Conservation (phyloP, 768 basidiomycete genomes). For the Boletus patriciae region DNA sequence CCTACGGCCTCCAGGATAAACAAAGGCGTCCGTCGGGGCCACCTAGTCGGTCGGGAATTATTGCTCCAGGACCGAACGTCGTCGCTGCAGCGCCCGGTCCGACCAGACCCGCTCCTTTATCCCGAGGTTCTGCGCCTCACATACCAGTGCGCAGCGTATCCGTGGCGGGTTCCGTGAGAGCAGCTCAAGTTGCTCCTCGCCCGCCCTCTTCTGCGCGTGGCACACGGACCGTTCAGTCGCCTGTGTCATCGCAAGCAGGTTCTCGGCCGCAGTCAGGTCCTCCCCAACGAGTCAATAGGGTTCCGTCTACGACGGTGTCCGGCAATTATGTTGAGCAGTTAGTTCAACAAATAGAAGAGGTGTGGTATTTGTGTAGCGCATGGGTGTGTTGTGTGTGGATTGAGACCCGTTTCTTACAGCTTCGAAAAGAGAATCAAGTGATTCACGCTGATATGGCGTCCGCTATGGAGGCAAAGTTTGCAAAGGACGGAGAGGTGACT, state of each 20-base stretch:
- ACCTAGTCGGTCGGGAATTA: constrained; percentile 13
- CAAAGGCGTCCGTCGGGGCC: constrained; percentile 14
- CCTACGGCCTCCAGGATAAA: constrained; percentile 45
- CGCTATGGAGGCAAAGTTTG: constrained; percentile 50
- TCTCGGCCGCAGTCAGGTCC: constrained; percentile 15
- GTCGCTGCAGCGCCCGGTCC: constrained; percentile 7
- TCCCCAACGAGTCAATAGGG: constrained; percentile 7
- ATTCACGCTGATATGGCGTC: constrained; percentile 46
- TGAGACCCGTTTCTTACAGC: constrained; percentile 36
- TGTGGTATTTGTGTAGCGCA: constrained; percentile 26
- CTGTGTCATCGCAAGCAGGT: constrained; percentile 22
- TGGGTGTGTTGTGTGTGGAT: constrained; percentile 10
- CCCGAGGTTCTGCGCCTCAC: constrained; percentile 15
- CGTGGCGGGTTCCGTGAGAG: constrained; percentile 9
- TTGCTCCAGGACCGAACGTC: constrained; percentile 9
- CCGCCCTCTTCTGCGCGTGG: constrained; percentile 18
- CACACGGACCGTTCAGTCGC: constrained; percentile 9
- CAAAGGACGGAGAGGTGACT: constrained; percentile 71
- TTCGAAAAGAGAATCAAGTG: constrained; percentile 49
- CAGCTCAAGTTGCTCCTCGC: constrained; percentile 8
- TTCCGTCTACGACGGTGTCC: constrained; percentile 2
- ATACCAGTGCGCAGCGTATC: constrained; percentile 7
- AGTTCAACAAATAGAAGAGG: constrained; percentile 47
- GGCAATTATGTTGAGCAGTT: constrained; percentile 19
- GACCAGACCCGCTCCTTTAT: constrained; percentile 9